Base-by-base conservation (phyloP, 768 basidiomycete genomes). In the Suillus plorans region DNA sequence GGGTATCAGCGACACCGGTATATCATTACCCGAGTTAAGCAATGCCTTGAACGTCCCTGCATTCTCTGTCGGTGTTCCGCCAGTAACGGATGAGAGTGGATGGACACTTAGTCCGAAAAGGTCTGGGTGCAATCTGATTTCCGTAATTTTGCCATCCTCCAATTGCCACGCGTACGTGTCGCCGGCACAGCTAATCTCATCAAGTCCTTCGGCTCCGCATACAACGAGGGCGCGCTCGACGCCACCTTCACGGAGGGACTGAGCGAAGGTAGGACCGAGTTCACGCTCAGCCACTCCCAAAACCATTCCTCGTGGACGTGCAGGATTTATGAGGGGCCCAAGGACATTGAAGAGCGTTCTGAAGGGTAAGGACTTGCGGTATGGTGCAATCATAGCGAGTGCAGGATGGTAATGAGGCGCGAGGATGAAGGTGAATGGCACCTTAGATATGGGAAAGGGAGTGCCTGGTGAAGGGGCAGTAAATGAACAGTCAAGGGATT, bases 331-430 rank as follows among this genome's bases (percentile, higher is more conserved):
- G 45, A 99, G 84, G 0, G 97, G 97, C 0, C 97, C 96, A 39
- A 98, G 83, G 64, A 95, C 80, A 78, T 99, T 99, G 85, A 97
- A 98, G 80, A 99, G 89, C 10, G 97, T 98, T 55, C 95, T 90
- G 81, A 97, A 98, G 55, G 95, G 94, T 61, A 99, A 86, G 0
- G 87, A 79, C 70, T 90, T 91, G 62, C 97, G 90, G 72, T 90
- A 86, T 0, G 97, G 95, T 0, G 90, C 91, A 68, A 99, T 82
- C 63, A 84, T 78, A 6, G 91, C 92, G 56, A 98, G 83, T 0
- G 90, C 77, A 1, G 96, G 96, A 77, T 99, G 95, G 77, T 95
- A 98, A 73, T 96, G 90, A 0, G 95, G 90, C 0, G 94, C 97
- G 66, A 97, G 88, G 74, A 99, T 89, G 84, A 97, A 98, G 3